Percentiles rank a stretch among this genome's conserved stretches.
These are phyloP conservation scores for Talaromyces rugulosus DNA, from an alignment of 2,329 filamentous ascomycete genomes.

Conservation along the genomic window DNA sequence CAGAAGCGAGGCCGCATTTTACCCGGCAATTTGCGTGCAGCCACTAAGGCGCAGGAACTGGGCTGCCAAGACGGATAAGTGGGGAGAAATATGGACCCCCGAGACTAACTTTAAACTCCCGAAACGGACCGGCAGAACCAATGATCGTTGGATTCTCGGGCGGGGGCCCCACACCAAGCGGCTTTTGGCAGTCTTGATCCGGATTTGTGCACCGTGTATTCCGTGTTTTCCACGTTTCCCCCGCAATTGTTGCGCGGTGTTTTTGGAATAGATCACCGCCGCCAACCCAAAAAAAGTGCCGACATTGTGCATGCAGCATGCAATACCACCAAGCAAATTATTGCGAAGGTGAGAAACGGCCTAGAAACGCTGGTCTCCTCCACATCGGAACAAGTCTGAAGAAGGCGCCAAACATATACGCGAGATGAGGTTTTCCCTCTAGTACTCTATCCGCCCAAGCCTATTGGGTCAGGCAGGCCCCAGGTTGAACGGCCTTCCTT, in stretches of 20 bases:
- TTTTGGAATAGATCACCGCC: slow-evolving; percentile 1
- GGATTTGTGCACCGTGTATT: background rate
- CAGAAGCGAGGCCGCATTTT: background rate
- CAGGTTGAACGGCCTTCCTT: background rate
- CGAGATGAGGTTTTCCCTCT: background rate
- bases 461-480: no score
- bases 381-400: background rate
- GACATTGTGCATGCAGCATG: slow-evolving; percentile 6
- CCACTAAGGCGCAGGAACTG: background rate
- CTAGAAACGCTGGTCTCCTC: background rate
- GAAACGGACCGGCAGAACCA: background rate
- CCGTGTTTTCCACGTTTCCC: background rate
- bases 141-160: background rate
- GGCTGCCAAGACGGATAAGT: background rate
- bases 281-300: slow-evolving; percentile 7
- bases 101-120: background rate
- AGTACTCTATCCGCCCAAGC: no score
- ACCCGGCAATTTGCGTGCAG: background rate
- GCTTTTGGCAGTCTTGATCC: background rate
- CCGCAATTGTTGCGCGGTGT: slow-evolving; percentile 6
- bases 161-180: background rate
- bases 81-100: background rate
- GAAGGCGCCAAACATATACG: background rate
- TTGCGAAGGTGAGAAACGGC: background rate
- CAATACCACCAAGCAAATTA: background rate